Percentiles rank a stretch among this genome's conserved stretches.
These are phyloP conservation scores for Sambucus nigra DNA, from an alignment of 129 eudicot genomes.

Conservation along the genomic window DNA sequence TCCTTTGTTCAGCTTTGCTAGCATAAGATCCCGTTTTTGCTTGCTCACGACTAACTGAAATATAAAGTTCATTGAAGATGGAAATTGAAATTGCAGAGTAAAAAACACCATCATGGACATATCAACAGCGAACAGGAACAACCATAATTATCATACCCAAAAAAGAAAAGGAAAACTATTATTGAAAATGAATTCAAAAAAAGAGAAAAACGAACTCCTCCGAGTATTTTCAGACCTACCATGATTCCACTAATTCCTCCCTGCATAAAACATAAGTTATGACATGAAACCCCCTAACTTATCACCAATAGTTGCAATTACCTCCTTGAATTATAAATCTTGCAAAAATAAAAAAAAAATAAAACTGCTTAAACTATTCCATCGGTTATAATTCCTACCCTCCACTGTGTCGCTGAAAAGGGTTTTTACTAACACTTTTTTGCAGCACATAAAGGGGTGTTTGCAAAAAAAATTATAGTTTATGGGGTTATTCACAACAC, in stretches of 20 bases:
- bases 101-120: neutral
- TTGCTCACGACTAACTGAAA: conserved; percentile 28
- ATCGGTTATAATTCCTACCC: no score
- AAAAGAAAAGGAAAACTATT: neutral
- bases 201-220: no score
- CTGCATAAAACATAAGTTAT: neutral
- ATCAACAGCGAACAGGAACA: neutral
- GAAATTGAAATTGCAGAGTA: conserved; percentile 6
- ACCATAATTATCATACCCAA: conserved; percentile 1
- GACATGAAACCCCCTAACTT: no score
- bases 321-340: no score
- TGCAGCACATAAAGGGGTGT: no score
- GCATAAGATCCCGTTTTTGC: conserved; percentile 20
- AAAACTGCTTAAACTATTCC: no score
- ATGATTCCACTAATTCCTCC: neutral
- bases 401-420: no score
- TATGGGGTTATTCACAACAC: no score
- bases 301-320: no score
- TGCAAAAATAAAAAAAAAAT: no score
- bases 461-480: no score
- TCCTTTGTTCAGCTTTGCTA: conserved; percentile 40
- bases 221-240: neutral
- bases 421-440: no score
- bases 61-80: conserved; percentile 11
- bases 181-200: neutral